phyloP scores from a whole-genome alignment of 2,329 filamentous ascomycete genomes.

The Claviceps pazoutovae region DNA sequence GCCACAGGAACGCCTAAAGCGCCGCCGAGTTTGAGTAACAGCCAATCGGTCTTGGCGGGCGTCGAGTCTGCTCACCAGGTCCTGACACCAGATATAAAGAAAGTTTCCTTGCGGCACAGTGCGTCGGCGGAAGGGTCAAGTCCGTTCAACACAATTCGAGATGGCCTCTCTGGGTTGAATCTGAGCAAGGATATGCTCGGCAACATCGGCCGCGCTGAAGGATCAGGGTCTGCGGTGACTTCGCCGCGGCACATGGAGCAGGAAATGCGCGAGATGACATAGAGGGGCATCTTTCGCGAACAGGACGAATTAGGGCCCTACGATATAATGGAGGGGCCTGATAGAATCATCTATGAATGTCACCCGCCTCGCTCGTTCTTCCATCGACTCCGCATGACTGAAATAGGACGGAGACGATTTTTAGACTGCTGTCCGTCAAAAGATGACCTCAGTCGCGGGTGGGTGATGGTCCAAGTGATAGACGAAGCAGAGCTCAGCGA shows the following conservation, averaged over 20 bases:
- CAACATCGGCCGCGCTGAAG: slow-evolving; percentile 16
- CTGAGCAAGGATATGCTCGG: slow-evolving; percentile 33
- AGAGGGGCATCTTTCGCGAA: slow-evolving; percentile 26
- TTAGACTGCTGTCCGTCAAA: not conserved
- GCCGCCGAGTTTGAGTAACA: slow-evolving; percentile 23
- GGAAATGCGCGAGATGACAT: slow-evolving; percentile 33
- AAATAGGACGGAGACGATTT: not conserved
- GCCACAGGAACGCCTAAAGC: slow-evolving; percentile 22
- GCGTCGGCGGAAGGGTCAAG: slow-evolving; percentile 29
- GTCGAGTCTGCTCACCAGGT: slow-evolving; percentile 45
- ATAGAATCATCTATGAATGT: slow-evolving; percentile 10
- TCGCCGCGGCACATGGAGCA: slow-evolving; percentile 20
- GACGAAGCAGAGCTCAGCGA: not conserved
- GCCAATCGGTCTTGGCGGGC: slow-evolving; percentile 41
- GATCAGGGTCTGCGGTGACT: slow-evolving; percentile 10
- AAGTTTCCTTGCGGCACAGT: slow-evolving; percentile 28
- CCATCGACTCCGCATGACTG: not conserved
- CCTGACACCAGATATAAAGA: slow-evolving; percentile 26
- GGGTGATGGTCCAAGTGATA: slow-evolving; percentile 5
- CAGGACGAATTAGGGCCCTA: slow-evolving; percentile 18
- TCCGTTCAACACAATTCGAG: slow-evolving; percentile 32
- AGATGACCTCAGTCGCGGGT: slow-evolving; percentile 5
- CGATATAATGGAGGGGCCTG: slow-evolving; percentile 17
- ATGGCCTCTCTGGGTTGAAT: slow-evolving; percentile 33
- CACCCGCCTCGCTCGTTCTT: slow-evolving; percentile 1